These are phyloP conservation scores for Mrakia gelida DNA, from an alignment of 768 basidiomycete species.

Conservation along the genomic window DNA sequence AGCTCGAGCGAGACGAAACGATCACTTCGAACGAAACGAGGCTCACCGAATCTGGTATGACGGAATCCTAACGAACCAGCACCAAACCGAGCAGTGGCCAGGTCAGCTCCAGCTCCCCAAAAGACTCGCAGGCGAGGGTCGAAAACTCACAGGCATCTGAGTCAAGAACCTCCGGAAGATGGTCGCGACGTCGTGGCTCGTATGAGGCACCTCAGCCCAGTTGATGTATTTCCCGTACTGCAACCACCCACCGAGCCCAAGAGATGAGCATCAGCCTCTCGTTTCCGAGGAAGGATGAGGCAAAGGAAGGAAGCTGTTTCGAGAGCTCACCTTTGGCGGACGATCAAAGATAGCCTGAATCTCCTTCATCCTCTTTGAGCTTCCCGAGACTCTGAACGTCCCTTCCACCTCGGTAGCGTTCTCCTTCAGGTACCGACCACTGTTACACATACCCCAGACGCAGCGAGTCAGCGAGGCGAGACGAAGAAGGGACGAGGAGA, in stretches of 20 bases:
- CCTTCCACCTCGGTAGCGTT: slow-evolving; percentile 90
- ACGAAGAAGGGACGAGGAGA: slow-evolving; percentile 14
- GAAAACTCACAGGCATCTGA: slow-evolving; percentile 78
- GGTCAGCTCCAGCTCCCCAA: background rate
- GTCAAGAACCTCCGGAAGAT: slow-evolving; percentile 94
- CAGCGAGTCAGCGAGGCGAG: background rate
- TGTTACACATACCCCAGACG: slow-evolving; percentile 40
- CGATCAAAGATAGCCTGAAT: slow-evolving; percentile 85
- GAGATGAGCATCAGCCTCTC: no score
- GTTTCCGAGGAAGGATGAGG: background rate
- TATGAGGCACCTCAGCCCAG: slow-evolving; percentile 65
- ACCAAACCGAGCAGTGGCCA: background rate
- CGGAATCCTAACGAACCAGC: background rate
- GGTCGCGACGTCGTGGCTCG: slow-evolving; percentile 94
- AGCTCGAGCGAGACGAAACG: background rate
- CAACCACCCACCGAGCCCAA: background rate
- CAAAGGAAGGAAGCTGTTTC: background rate
- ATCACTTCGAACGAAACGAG: background rate
- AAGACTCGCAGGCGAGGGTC: no score
- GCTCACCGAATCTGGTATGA: slow-evolving; percentile 27
- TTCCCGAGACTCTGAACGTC: slow-evolving; percentile 93
- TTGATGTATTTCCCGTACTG: slow-evolving; percentile 92
- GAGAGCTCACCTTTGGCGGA: slow-evolving; percentile 64
- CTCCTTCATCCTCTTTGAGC: slow-evolving; percentile 89
- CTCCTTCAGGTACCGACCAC: slow-evolving; percentile 91